Base-by-base conservation (phyloP, 1,284 basidiomycete genomes). In the Boletus semigastroideus region DNA sequence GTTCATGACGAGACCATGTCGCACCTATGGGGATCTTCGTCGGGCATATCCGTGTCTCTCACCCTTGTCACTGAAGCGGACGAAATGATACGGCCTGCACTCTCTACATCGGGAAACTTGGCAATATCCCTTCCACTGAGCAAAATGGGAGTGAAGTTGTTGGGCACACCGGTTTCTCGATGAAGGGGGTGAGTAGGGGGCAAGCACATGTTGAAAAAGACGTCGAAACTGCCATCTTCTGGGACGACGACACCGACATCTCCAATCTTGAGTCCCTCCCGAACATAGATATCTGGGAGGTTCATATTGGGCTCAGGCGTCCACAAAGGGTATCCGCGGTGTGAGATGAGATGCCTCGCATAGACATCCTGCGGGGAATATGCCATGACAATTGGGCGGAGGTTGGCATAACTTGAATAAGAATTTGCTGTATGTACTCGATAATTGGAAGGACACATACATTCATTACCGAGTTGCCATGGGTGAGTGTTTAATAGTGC, bases 211-310 rank as follows among this genome's bases (percentile, higher is more conserved):
- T 66, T 68, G 52, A 70, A 68, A 17, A 70, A 53, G 13, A 62
- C 56, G 28, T 63, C 60, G 25, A 70, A 69, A 9, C 50, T 53
- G 1, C 67, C 68, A n/a, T 57, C 56, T 7, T 48, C 43, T 53
- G 61, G 62, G n/a, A 70, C 51, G 5, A 60, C 49, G 11, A 61
- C 45, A 13, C 62, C 62, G 27, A 70, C 67, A 46, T 71, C 66
- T 7, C 67, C 63, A 8, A 70, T 69, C 19, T 48, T 53, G 36
- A 64, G 56, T 14, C 60, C 61, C 22, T 55, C 44, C 8, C 38
- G 38, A 25, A 55, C 48, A 31, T 70, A 63, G 12, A 49, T 42
- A 1, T 55, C 48, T 12, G 60, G 64, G n/a, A 68, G 53, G 16
- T 34, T 52, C 27, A 50, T 52, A 30, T 56, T 57, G 1, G 61